Base-by-base conservation (phyloP, 2,329 filamentous ascomycete species). In the Cephalotrichum gorgonifer region DNA sequence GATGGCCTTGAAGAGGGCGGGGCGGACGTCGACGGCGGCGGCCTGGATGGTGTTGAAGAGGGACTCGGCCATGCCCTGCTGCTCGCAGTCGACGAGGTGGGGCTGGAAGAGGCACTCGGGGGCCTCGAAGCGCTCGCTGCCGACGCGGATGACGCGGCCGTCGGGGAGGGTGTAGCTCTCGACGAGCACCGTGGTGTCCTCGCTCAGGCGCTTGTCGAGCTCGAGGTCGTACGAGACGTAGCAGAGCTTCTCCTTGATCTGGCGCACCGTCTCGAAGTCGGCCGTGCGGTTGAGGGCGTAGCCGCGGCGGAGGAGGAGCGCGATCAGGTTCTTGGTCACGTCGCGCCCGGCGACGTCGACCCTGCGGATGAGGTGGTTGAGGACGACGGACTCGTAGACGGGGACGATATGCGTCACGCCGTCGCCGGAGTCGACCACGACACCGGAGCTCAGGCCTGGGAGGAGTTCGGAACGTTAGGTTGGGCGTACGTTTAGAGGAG, bases 181-280 rank as follows among this genome's bases (percentile, higher is more conserved):
- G 11, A 98, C 93, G 49, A 98, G 75, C 8, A 96, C 89, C 1
- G 93, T 98, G 15, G 93, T 98, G 60, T 98, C 93, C 71, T 98
- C 93, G 62, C 88, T 94, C 55, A 98, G 81, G 58, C 87, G 83
- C 72, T 97, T 90, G 74, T 98, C 93, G 49, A 98, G 76, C 68
- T 95, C 89, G 50, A 98, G 79, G 66, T 98, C 93, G 74, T 97
- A 98, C 12, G 90, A 96, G 50, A 98, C 91, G 66, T 98, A 98
- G 77, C 93, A 97, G 47, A 98, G 85, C 77, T 98, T 98, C 76
- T 98, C 93, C 74, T 98, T 98, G 74, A 98, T 97, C 68, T 97
- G 91, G 54, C 93, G 86, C 50, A 98, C 93, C 4, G 93, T 98
- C 70, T 98, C 93, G 67, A 98, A 98, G 67, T 98, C 93, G 64